Evolutionary conservation across 495 filamentous ascomycete genomes (phyloP).

Genomic region (Aspergillus conjunctus): DNA sequence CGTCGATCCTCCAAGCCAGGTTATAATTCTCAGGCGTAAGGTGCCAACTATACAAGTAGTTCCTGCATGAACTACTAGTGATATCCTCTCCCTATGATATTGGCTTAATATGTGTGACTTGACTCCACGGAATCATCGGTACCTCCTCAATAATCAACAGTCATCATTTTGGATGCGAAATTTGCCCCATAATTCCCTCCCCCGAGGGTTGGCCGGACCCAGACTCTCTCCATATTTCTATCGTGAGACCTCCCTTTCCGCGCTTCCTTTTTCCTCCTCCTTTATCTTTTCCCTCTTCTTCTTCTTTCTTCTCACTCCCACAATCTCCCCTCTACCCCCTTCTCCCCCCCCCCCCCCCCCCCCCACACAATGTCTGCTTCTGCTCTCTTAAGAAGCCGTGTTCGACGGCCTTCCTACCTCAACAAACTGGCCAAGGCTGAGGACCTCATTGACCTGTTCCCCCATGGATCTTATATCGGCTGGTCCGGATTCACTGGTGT

Average conservation of each 20-base stretch:
- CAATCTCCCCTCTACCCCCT: conserved; percentile 6
- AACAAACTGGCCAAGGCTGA: conserved; percentile 78
- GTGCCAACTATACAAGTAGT: too few species aligned
- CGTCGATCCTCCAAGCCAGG: too few species aligned
- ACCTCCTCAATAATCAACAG: too few species aligned
- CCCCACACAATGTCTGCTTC: conserved; percentile 58
- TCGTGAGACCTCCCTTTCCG: conserved; percentile 20
- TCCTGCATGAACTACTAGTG: too few species aligned
- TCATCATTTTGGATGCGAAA: background rate
- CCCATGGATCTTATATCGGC: conserved; percentile 79
- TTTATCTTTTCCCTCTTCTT: conserved; percentile 17
- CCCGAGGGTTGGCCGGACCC: conserved; percentile 18
- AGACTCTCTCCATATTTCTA: conserved; percentile 28
- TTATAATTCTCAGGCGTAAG: too few species aligned
- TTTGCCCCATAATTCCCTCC: conserved; percentile 7
- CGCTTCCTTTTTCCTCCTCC: conserved; percentile 17
- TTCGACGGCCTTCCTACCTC: conserved; percentile 74
- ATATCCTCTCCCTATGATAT: too few species aligned
- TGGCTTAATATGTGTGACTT: too few species aligned
- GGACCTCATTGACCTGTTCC: conserved; percentile 79
- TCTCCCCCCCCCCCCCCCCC: conserved; percentile 5
- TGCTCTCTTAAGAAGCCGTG: conserved; percentile 71
- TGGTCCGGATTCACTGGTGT: conserved; percentile 93
- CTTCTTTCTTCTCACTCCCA: conserved; percentile 19
- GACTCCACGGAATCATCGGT: too few species aligned